phyloP scores from a whole-genome alignment of 805 yeast species.

The Wickerhamiella spandovensis region DNA sequence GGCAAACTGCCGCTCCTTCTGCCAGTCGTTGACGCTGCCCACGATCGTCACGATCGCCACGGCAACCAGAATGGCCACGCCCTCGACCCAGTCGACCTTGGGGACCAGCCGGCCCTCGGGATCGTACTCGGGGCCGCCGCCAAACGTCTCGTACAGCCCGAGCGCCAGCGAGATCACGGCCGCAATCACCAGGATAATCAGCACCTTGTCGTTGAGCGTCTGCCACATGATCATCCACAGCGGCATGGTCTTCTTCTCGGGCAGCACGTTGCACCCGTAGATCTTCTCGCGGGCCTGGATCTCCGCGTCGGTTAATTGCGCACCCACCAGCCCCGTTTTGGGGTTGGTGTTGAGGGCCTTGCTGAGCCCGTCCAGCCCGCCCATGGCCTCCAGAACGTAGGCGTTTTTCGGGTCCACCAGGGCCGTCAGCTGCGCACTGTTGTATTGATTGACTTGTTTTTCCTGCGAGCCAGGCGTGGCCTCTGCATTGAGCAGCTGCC shows the following conservation, averaged over 20 bases:
- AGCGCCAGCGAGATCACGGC: slow-evolving; percentile 81
- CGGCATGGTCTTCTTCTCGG: slow-evolving; percentile 56
- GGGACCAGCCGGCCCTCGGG: slow-evolving; percentile 66
- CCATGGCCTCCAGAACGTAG: slow-evolving; percentile 25
- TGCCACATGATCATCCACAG: slow-evolving; percentile 58
- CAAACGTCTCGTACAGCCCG: slow-evolving; percentile 87
- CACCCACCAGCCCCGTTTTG: slow-evolving; percentile 21
- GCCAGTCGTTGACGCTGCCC: slow-evolving; percentile 92
- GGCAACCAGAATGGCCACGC: slow-evolving; percentile 92
- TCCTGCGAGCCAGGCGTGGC: not conserved
- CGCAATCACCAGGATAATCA: slow-evolving; percentile 70
- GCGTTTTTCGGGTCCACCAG: slow-evolving; percentile 29
- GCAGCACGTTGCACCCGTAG: slow-evolving; percentile 63
- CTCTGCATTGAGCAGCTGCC: slow-evolving; percentile 7
- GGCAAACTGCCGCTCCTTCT: slow-evolving; percentile 87
- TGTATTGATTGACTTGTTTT: not conserved
- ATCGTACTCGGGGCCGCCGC: slow-evolving; percentile 65
- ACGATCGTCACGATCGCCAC: slow-evolving; percentile 81
- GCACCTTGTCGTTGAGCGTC: slow-evolving; percentile 83
- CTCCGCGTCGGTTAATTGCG: slow-evolving; percentile 14
- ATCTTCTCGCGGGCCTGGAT: slow-evolving; percentile 27
- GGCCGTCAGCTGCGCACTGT: slow-evolving; percentile 3
- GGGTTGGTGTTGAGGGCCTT: slow-evolving; percentile 22
- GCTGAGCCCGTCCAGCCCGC: slow-evolving; percentile 26
- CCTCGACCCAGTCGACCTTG: slow-evolving; percentile 95